phyloP scores from a whole-genome alignment of 139 green algal species.

The Tetratostichococcus sp. region DNA sequence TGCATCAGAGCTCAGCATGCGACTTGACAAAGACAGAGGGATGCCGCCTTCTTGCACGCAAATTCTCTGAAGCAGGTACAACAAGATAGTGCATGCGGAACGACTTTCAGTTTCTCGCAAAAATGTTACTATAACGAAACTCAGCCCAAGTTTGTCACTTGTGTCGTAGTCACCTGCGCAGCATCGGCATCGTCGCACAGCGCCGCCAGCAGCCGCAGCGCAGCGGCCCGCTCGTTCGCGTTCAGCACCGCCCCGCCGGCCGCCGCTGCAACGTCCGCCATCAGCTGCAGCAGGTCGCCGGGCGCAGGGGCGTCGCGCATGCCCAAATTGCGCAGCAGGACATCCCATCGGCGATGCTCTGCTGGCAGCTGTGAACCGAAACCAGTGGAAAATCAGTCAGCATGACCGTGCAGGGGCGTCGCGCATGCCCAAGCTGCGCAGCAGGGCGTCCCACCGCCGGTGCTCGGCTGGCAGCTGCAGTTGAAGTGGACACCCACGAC shows the following conservation, averaged over 20 bases:
- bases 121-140: too few species aligned
- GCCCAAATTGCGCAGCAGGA: constrained; percentile 47
- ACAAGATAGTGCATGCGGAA: too few species aligned
- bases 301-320: constrained; percentile 32
- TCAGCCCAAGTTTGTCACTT: too few species aligned
- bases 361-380: too few species aligned
- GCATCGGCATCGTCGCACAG: constrained; percentile 11
- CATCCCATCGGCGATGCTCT: constrained; percentile 28
- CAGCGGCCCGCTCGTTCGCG: constrained; percentile 46
- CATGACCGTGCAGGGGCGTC: constrained; percentile 34
- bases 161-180: constrained; percentile 3
- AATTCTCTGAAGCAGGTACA: too few species aligned
- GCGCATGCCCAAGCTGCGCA: constrained; percentile 44
- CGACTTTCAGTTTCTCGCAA: too few species aligned
- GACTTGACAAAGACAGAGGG: too few species aligned
- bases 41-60: too few species aligned
- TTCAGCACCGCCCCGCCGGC: constrained; percentile 29
- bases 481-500: too few species aligned
- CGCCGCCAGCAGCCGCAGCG: constrained; percentile 38
- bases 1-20: too few species aligned
- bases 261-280: constrained; percentile 14
- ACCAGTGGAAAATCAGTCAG: too few species aligned
- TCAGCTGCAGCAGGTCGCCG: constrained; percentile 5
- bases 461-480: constrained; percentile 23
- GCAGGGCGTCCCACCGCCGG: constrained; percentile 28